A percentile compares a stretch with the other conserved stretches of the same genome.
phyloP scores from a whole-genome alignment of 2,329 filamentous ascomycete species.

The Cladosporium sp. region DNA sequence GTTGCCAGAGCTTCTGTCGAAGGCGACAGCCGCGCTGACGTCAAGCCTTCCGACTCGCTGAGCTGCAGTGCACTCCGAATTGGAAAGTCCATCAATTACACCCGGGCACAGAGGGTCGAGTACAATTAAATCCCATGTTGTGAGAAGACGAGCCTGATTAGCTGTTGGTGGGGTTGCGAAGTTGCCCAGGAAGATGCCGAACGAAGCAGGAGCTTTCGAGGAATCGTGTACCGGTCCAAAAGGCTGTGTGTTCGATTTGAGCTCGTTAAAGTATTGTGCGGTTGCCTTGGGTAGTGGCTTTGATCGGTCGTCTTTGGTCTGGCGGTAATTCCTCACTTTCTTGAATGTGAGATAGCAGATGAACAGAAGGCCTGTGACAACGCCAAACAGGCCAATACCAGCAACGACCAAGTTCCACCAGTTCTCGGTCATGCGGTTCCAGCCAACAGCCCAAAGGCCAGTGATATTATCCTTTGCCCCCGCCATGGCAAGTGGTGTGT shows the following conservation, averaged over 20 bases:
- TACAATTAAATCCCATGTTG: conserved; percentile 30
- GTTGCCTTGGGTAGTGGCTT: conserved; percentile 12
- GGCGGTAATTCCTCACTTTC: conserved; percentile 8
- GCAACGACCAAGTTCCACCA: conserved; percentile 45
- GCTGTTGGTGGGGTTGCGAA: conserved; percentile 26
- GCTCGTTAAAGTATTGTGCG: conserved; percentile 17
- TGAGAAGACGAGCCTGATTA: conserved; percentile 24
- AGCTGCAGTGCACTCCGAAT: conserved; percentile 28
- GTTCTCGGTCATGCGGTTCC: conserved; percentile 38
- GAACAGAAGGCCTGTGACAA: conserved; percentile 18
- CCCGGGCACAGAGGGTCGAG: conserved; percentile 28
- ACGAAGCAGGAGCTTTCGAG: conserved; percentile 23
- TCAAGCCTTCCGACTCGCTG: conserved; percentile 28
- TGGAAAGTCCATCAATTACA: conserved; percentile 22
- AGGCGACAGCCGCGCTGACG: conserved; percentile 14
- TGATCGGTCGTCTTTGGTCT: not conserved
- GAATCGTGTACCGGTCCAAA: conserved; percentile 19
- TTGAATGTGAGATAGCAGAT: not conserved
- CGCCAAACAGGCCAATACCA: conserved; percentile 16
- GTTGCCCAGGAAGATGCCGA: conserved; percentile 33
- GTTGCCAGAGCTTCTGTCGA: conserved; percentile 14
- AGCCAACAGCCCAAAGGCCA: conserved; percentile 33
- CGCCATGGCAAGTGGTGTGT: conserved; percentile 14
- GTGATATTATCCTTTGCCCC: conserved; percentile 2
- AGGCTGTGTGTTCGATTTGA: conserved; percentile 18